A percentile compares a stretch with the other conserved stretches of the same genome.
Evolutionary conservation across 1,139 yeast species (phyloP).

Genomic region (Candida neerlandica): DNA sequence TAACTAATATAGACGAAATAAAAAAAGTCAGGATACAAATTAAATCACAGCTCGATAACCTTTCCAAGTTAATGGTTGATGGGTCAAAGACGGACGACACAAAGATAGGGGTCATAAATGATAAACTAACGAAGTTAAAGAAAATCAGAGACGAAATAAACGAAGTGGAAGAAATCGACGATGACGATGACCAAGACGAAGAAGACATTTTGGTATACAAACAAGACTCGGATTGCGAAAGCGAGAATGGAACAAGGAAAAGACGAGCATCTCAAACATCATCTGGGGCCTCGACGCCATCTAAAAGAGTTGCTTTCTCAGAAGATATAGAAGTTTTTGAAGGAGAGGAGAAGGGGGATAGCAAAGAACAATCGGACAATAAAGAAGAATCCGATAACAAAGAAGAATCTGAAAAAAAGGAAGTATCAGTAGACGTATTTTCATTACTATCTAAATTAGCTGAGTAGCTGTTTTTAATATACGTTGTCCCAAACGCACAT

Average conservation of each 20-base stretch:
- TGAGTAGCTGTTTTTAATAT: constrained; percentile 12
- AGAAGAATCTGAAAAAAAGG: constrained; percentile 5
- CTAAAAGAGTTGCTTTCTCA: constrained; percentile 48
- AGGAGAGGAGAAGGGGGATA: constrained; percentile 38
- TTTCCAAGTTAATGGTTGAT: constrained; percentile 43
- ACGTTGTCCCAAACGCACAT: constrained; percentile 7
- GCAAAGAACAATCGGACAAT: neutral
- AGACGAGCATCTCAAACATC: constrained; percentile 23
- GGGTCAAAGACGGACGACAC: constrained; percentile 47
- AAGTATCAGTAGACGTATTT: constrained; percentile 29
- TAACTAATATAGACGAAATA: constrained; percentile 38
- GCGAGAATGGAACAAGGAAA: constrained; percentile 26
- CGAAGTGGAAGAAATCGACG: constrained; percentile 35
- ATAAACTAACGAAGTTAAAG: constrained; percentile 36
- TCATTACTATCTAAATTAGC: constrained; percentile 39
- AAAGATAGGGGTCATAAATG: constrained; percentile 44
- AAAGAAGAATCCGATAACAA: constrained; percentile 19
- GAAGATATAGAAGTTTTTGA: constrained; percentile 51
- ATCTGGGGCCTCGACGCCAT: constrained; percentile 33
- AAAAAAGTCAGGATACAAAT: constrained; percentile 43
- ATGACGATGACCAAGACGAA: constrained; percentile 20
- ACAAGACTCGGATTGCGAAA: constrained; percentile 28
- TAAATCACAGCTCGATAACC: constrained; percentile 42
- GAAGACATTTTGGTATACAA: constrained; percentile 17
- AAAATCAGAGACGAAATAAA: constrained; percentile 50